phyloP scores from a whole-genome alignment of 306 rosid species.

The Prunus campanulata region DNA sequence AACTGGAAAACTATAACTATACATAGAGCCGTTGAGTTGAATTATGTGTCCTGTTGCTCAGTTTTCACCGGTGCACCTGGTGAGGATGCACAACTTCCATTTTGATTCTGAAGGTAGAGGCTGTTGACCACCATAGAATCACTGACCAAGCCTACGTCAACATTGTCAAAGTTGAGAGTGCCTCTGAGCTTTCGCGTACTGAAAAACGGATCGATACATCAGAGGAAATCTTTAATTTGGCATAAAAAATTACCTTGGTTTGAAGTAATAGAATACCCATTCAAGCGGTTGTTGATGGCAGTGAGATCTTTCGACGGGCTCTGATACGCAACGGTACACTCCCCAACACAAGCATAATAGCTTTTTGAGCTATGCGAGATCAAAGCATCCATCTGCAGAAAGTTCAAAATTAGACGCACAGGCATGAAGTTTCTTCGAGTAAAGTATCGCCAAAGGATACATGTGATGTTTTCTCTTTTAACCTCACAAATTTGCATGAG shows the following conservation, averaged over 20 bases:
- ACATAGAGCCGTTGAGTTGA: neutral
- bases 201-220: constrained; percentile 7
- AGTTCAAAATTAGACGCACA: neutral
- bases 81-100: constrained; percentile 57
- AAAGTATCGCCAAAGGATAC: too few relatives aligned
- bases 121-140: constrained; percentile 96
- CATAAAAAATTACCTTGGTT: neutral
- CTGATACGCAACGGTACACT: constrained; percentile 96
- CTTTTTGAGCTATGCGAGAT: constrained; percentile 92
- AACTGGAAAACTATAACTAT: neutral
- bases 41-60: constrained; percentile 73
- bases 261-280: constrained; percentile 48
- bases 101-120: constrained; percentile 61
- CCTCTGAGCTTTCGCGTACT: constrained; percentile 85
- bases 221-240: constrained; percentile 16
- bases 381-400: constrained; percentile 88
- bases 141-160: constrained; percentile 83
- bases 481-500: neutral
- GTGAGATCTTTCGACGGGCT: constrained; percentile 97
- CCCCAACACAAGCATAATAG: constrained; percentile 98
- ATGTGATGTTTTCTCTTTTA: too few relatives aligned
- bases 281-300: constrained; percentile 93
- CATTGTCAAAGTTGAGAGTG: constrained; percentile 71
- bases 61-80: constrained; percentile 75
- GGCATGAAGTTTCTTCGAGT: too few relatives aligned